phyloP scores from a whole-genome alignment of 1,284 basidiomycete species.

The Ceratobasidium papillatum region DNA sequence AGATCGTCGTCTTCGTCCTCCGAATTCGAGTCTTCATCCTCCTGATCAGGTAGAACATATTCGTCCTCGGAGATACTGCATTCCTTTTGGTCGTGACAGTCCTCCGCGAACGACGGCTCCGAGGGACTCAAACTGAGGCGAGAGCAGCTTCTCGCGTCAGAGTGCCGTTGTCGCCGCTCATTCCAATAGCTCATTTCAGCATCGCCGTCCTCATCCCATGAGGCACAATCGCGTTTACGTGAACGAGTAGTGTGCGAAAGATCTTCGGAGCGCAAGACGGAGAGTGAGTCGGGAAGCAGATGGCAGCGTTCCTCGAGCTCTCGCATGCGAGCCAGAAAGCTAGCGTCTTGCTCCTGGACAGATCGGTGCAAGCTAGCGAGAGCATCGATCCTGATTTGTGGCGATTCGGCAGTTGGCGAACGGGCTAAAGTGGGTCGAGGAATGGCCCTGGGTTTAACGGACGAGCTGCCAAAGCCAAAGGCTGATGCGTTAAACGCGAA shows the following conservation, averaged over 20 bases:
- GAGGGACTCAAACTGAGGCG: background rate
- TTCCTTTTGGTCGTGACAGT: background rate
- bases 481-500: slow-evolving; percentile 25
- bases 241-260: slow-evolving; percentile 20
- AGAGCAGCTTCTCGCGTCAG: background rate
- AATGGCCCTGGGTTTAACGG: background rate
- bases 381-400: slow-evolving; percentile 8
- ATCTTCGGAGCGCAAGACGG: slow-evolving; percentile 11
- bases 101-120: background rate
- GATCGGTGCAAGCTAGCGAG: slow-evolving; percentile 26
- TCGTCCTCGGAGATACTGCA: slow-evolving; percentile 17
- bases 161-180: slow-evolving; percentile 24
- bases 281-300: slow-evolving; percentile 30
- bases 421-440: slow-evolving; percentile 6
- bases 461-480: slow-evolving; percentile 24
- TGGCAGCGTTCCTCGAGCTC: slow-evolving; percentile 36
- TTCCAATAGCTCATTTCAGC: slow-evolving; percentile 33
- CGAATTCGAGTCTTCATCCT: slow-evolving; percentile 4
- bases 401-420: background rate
- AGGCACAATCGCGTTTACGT: slow-evolving; percentile 30
- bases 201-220: slow-evolving; percentile 34
- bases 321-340: slow-evolving; percentile 35
- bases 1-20: slow-evolving; percentile 32
- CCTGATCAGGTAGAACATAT: slow-evolving; percentile 7
- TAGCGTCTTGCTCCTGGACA: slow-evolving; percentile 33